Percentiles rank a stretch among this genome's conserved stretches.
These are phyloP conservation scores for Candida albicans DNA, from an alignment of 1,139 yeast genomes.

Conservation along the genomic window DNA sequence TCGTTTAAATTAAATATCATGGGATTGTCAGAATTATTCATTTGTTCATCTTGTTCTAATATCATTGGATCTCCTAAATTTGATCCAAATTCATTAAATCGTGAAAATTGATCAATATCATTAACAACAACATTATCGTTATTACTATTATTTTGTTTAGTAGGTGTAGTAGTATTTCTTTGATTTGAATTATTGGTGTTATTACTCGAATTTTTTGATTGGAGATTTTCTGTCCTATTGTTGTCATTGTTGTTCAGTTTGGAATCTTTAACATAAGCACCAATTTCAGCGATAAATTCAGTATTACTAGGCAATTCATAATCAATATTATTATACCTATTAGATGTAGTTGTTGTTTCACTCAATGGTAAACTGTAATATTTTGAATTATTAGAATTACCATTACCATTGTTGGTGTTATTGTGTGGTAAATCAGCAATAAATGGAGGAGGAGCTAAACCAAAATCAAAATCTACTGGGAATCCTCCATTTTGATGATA, in stretches of 20 bases:
- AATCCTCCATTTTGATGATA: slow-evolving; percentile 13
- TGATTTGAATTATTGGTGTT: slow-evolving; percentile 1
- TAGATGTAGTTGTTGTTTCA: slow-evolving; percentile 3
- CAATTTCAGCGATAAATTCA: slow-evolving; percentile 14
- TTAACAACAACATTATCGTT: not conserved
- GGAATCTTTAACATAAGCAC: slow-evolving; percentile 8
- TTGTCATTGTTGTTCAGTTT: not conserved
- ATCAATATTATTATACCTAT: not conserved
- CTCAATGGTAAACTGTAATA: not conserved
- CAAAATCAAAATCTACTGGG: slow-evolving; percentile 36
- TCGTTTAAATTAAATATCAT: slow-evolving; percentile 7
- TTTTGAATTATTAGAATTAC: slow-evolving; percentile 3
- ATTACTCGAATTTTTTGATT: not conserved
- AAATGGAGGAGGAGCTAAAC: slow-evolving; percentile 18
- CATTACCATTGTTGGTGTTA: slow-evolving; percentile 1
- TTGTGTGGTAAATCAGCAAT: not conserved
- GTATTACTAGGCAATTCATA: slow-evolving; percentile 9
- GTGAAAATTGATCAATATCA: slow-evolving; percentile 1
- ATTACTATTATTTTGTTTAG: not conserved
- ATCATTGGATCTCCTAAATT: slow-evolving; percentile 8
- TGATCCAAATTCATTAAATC: slow-evolving; percentile 1
- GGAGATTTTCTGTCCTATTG: too few relatives aligned
- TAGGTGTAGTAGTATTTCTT: not conserved
- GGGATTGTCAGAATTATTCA: slow-evolving; percentile 2
- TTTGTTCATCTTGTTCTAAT: slow-evolving; percentile 4